Percentiles rank a stretch among this genome's conserved stretches.
phyloP scores from a whole-genome alignment of 495 filamentous ascomycete genomes.

The Podospora australis region DNA sequence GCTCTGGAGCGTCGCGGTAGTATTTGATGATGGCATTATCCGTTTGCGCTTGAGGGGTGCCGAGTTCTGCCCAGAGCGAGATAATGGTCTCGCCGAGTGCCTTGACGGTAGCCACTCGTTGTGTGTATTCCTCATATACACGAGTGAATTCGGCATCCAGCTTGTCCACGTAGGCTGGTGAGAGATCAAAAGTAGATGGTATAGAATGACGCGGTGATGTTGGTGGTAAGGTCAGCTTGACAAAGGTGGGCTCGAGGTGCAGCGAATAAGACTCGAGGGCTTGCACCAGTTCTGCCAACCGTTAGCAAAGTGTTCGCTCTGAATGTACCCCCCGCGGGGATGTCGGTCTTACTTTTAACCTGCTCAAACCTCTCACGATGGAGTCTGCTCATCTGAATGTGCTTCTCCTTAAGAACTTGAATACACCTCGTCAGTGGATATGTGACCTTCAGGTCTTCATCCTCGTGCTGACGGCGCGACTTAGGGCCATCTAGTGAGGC shows the following conservation, averaged over 20 bases:
- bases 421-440: conserved; percentile 76
- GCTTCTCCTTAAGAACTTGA: conserved; percentile 74
- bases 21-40: conserved; percentile 79
- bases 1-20: conserved; percentile 84
- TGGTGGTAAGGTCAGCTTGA: conserved; percentile 75
- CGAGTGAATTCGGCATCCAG: conserved; percentile 86
- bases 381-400: conserved; percentile 66
- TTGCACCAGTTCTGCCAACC: conserved; percentile 69
- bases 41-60: conserved; percentile 87
- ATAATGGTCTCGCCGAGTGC: conserved; percentile 76
- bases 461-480: conserved; percentile 42
- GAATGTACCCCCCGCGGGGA: background rate
- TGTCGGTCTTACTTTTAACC: conserved; percentile 67
- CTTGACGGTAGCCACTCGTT: conserved; percentile 69
- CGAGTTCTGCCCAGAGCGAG: conserved; percentile 90
- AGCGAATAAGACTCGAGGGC: conserved; percentile 92
- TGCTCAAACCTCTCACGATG: conserved; percentile 89
- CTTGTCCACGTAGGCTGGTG: conserved; percentile 74
- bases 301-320: conserved; percentile 20
- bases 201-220: conserved; percentile 67
- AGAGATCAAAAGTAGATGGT: conserved; percentile 78
- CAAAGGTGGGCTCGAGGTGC: conserved; percentile 81
- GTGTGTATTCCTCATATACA: conserved; percentile 91
- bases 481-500: conserved; percentile 72
- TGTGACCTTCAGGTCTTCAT: conserved; percentile 64